Conservation (phyloP, 2,329 filamentous ascomycete species). For the Periglandula ipomoeae region DNA sequence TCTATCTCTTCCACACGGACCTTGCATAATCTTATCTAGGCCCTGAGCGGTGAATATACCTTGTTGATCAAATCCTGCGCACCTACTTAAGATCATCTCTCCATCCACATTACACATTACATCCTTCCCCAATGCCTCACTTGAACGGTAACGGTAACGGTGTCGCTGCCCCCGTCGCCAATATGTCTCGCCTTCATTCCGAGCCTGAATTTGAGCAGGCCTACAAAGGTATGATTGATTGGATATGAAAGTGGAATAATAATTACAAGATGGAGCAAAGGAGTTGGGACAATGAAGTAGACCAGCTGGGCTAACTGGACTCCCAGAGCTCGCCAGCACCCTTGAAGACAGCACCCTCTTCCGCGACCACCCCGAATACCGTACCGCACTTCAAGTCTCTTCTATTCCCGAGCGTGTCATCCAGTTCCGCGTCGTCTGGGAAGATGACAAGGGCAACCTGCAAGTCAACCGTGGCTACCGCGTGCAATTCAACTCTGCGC, state of each 20-base stretch:
- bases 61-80: not conserved
- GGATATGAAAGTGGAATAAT: too few species aligned
- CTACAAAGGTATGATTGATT: conserved; percentile 79
- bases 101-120: too few species aligned
- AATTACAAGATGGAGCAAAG: not conserved
- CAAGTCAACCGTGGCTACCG: conserved; percentile 94
- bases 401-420: conserved; percentile 91
- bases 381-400: conserved; percentile 77
- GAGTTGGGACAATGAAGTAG: not conserved
- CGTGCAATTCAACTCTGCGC: conserved; percentile 96
- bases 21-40: too few species aligned
- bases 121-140: conserved; percentile 3
- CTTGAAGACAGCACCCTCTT: conserved; percentile 93
- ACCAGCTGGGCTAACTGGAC: not conserved
- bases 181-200: conserved; percentile 72
- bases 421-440: conserved; percentile 97
- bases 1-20: not conserved
- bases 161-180: conserved; percentile 15
- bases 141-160: conserved; percentile 4
- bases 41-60: not conserved
- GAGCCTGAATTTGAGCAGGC: conserved; percentile 99
- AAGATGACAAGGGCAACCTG: conserved; percentile 80
- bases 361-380: conserved; percentile 89
- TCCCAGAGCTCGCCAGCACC: conserved; percentile 79
- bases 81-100: too few species aligned